These are phyloP conservation scores for Penicillium pulvis DNA, from an alignment of 495 filamentous ascomycete species.

Conservation along the genomic window DNA sequence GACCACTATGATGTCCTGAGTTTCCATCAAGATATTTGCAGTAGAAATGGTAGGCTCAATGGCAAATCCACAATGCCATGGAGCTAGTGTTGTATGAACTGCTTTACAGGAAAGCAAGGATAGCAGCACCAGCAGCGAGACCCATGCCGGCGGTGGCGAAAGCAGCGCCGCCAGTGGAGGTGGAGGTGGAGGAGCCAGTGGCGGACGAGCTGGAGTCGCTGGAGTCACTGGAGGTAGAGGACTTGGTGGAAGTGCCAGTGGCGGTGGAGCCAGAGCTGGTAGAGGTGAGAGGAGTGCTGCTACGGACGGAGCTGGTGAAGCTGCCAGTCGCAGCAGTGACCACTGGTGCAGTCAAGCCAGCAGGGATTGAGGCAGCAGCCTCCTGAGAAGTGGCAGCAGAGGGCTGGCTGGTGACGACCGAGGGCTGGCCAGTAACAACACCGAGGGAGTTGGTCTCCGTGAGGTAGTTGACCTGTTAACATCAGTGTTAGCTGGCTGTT, in stretches of 20 bases:
- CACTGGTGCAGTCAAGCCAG: slow-evolving; percentile 39
- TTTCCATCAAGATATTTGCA: slow-evolving; percentile 11
- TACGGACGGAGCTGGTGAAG: slow-evolving; percentile 18
- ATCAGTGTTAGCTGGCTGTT: neutral
- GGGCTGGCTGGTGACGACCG: slow-evolving; percentile 37
- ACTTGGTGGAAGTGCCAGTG: slow-evolving; percentile 16
- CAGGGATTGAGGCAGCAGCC: slow-evolving; percentile 49
- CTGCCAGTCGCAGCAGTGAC: slow-evolving; percentile 24
- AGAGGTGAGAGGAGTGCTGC: slow-evolving; percentile 10
- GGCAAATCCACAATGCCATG: neutral
- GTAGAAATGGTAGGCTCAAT: neutral
- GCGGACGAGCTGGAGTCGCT: slow-evolving; percentile 27
- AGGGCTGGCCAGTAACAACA: slow-evolving; percentile 56
- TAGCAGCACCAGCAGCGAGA: slow-evolving; percentile 48
- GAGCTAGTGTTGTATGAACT: neutral
- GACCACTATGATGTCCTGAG: neutral
- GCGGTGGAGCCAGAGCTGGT: slow-evolving; percentile 21
- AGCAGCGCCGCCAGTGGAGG: slow-evolving; percentile 35
- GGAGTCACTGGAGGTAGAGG: slow-evolving; percentile 20
- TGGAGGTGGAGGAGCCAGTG: slow-evolving; percentile 27
- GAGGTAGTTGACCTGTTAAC: slow-evolving; percentile 38
- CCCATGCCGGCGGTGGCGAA: slow-evolving; percentile 42
- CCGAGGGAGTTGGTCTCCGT: slow-evolving; percentile 57
- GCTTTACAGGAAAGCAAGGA: slow-evolving; percentile 51
- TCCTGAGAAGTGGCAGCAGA: slow-evolving; percentile 46